Percentiles rank a stretch among this genome's conserved stretches.
Conservation (phyloP, 106 monocot species). For the Dactylorhiza incarnata region DNA sequence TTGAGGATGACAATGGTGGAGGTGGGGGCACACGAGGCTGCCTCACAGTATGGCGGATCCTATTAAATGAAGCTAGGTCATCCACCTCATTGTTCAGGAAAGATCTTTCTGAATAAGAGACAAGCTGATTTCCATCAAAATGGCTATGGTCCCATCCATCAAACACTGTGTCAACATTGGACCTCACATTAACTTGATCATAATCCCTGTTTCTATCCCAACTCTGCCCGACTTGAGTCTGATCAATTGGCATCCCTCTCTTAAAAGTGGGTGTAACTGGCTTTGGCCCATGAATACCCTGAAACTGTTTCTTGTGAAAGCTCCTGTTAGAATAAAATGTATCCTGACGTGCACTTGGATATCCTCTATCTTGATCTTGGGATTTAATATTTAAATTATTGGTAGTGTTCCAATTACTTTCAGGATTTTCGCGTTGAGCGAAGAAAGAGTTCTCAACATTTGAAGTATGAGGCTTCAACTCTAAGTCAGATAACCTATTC, state of each 20-base stretch:
- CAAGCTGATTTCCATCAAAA: slow-evolving; percentile 29
- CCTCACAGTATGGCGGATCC: slow-evolving; percentile 51
- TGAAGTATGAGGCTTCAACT: slow-evolving; percentile 28
- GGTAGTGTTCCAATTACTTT: slow-evolving; percentile 31
- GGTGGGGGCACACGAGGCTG: slow-evolving; percentile 92
- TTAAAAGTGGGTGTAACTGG: slow-evolving; percentile 33
- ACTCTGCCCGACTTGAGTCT: slow-evolving; percentile 26
- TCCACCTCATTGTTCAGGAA: slow-evolving; percentile 46
- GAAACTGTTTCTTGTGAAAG: slow-evolving; percentile 32
- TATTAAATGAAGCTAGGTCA: slow-evolving; percentile 43
- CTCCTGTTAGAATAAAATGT: slow-evolving; percentile 30
- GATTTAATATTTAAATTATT: slow-evolving; percentile 15
- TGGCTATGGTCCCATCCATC: slow-evolving; percentile 35
- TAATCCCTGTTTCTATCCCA: slow-evolving; percentile 35
- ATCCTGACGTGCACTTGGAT: slow-evolving; percentile 34
- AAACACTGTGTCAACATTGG: slow-evolving; percentile 43
- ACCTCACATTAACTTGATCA: slow-evolving; percentile 34
- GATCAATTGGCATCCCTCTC: slow-evolving; percentile 28
- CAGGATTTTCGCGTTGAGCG: slow-evolving; percentile 34
- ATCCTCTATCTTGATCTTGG: slow-evolving; percentile 29
- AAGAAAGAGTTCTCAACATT: slow-evolving; percentile 34
- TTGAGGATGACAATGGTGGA: slow-evolving; percentile 48
- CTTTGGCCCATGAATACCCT: slow-evolving; percentile 17
- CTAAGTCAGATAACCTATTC: slow-evolving; percentile 35
- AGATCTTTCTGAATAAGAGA: slow-evolving; percentile 34